Percentiles rank a stretch among this genome's conserved stretches.
These are phyloP conservation scores for Lodderomyces pseudojiufengensis DNA, from an alignment of 1,139 yeast genomes.

Conservation along the genomic window DNA sequence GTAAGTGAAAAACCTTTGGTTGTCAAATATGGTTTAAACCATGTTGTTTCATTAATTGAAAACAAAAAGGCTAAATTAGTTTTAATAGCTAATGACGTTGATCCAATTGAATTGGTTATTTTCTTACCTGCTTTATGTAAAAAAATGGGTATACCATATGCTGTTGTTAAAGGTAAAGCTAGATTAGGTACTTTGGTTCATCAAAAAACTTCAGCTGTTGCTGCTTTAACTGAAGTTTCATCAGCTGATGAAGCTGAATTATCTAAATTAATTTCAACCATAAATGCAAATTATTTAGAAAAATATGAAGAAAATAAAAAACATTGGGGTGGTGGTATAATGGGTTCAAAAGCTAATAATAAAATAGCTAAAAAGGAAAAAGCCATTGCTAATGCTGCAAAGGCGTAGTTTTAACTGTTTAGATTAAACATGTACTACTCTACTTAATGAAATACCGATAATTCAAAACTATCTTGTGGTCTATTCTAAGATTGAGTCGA, in stretches of 20 bases:
- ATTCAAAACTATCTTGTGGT: no score
- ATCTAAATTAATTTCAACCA: constrained; percentile 86
- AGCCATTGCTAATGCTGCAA: constrained; percentile 43
- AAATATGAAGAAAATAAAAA: constrained; percentile 93
- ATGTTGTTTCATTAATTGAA: constrained; percentile 93
- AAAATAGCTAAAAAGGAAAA: constrained; percentile 52
- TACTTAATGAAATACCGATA: no score
- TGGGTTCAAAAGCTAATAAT: constrained; percentile 90
- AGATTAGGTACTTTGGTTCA: constrained; percentile 96
- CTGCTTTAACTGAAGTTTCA: constrained; percentile 92
- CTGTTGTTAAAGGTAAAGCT: constrained; percentile 97
- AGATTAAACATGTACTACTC: no score
- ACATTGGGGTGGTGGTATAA: constrained; percentile 99
- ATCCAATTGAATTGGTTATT: constrained; percentile 95
- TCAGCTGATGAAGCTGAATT: constrained; percentile 93
- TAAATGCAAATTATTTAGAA: constrained; percentile 87
- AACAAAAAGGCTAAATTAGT: constrained; percentile 98
- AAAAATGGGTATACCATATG: constrained; percentile 99
- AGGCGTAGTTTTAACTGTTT: no score
- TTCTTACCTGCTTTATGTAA: constrained; percentile 98
- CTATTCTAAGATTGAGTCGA: no score
- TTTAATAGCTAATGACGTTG: constrained; percentile 96
- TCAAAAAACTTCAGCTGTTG: constrained; percentile 95
- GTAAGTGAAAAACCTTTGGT: constrained; percentile 94
- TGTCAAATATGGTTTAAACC: constrained; percentile 97